These are phyloP conservation scores for Sapria himalayana DNA, from an alignment of 345 rosid genomes.

Conservation along the genomic window DNA sequence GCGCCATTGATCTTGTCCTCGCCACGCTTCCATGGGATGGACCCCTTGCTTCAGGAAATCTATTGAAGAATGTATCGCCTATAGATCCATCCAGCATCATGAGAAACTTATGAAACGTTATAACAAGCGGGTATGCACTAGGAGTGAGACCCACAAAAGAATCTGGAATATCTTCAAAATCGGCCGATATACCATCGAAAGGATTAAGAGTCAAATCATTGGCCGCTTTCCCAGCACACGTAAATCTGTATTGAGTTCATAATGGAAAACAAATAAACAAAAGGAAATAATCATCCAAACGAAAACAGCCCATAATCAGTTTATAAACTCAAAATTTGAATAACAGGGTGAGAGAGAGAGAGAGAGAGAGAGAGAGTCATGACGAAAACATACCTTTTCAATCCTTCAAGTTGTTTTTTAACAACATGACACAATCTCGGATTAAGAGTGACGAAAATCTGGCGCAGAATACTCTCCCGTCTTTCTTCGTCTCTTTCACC, in stretches of 20 bases:
- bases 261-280: background rate
- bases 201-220: slow-evolving; percentile 9
- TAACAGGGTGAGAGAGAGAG: no score
- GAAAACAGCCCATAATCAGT: background rate
- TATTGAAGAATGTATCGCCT: slow-evolving; percentile 25
- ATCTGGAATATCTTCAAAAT: slow-evolving; percentile 24
- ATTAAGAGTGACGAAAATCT: slow-evolving; percentile 39
- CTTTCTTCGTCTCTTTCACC: slow-evolving; percentile 5
- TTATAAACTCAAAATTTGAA: no score
- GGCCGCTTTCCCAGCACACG: slow-evolving; percentile 11
- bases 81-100: slow-evolving; percentile 39
- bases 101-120: slow-evolving; percentile 31
- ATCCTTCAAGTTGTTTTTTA: slow-evolving; percentile 19
- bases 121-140: slow-evolving; percentile 21
- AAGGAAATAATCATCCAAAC: background rate
- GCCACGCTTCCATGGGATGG: slow-evolving; percentile 7
- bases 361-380: no score
- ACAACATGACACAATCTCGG: slow-evolving; percentile 26
- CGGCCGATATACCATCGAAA: slow-evolving; percentile 13
- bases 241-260: slow-evolving; percentile 12
- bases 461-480: slow-evolving; percentile 10
- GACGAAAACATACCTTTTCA: slow-evolving; percentile 19
- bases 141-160: slow-evolving; percentile 17
- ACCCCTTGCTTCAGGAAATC: slow-evolving; percentile 18
- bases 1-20: slow-evolving; percentile 9